phyloP scores from a whole-genome alignment of 352 stramenopile species.

The Phytophthora palmivora region DNA sequence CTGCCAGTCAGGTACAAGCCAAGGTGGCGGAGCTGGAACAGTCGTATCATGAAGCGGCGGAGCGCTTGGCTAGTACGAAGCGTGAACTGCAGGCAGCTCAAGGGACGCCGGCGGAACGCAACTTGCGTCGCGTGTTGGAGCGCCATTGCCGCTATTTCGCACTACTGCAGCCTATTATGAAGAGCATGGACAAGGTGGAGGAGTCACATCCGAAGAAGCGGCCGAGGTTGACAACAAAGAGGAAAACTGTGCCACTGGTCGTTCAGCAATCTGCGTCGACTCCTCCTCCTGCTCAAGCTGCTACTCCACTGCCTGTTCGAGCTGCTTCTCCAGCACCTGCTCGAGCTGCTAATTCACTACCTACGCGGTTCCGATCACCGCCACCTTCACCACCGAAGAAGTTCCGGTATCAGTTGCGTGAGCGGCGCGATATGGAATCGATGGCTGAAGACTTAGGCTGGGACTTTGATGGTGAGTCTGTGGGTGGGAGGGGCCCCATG shows the following conservation, averaged over 20 bases:
- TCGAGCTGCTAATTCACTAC: too few species aligned
- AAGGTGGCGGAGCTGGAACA: constrained; percentile 48
- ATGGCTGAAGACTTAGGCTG: constrained; percentile 20
- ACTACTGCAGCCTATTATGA: constrained; percentile 45
- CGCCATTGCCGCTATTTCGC: constrained; percentile 44
- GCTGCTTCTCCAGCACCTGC: constrained; percentile 7
- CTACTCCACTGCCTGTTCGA: constrained; percentile 19
- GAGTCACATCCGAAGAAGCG: constrained; percentile 29
- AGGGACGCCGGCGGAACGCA: constrained; percentile 32
- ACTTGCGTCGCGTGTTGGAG: constrained; percentile 31
- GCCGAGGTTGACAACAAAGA: constrained; percentile 35
- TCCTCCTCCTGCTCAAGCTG: neutral
- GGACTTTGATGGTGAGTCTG: constrained; percentile 34
- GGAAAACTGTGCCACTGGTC: constrained; percentile 12
- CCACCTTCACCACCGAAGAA: constrained; percentile 23
- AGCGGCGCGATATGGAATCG: constrained; percentile 8
- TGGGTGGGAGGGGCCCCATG: constrained; percentile 12
- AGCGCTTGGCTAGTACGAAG: constrained; percentile 31
- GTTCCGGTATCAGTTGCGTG: constrained; percentile 15
- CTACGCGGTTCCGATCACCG: neutral
- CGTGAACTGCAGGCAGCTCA: constrained; percentile 24
- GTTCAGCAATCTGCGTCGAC: constrained; percentile 4
- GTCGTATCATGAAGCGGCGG: constrained; percentile 38
- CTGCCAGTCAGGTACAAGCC: constrained; percentile 23
- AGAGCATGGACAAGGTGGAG: constrained; percentile 16